Percentiles rank a stretch among this genome's conserved stretches.
Evolutionary conservation across 108 stramenopile species (phyloP).

Genomic region (Fragilaria crotonensis): DNA sequence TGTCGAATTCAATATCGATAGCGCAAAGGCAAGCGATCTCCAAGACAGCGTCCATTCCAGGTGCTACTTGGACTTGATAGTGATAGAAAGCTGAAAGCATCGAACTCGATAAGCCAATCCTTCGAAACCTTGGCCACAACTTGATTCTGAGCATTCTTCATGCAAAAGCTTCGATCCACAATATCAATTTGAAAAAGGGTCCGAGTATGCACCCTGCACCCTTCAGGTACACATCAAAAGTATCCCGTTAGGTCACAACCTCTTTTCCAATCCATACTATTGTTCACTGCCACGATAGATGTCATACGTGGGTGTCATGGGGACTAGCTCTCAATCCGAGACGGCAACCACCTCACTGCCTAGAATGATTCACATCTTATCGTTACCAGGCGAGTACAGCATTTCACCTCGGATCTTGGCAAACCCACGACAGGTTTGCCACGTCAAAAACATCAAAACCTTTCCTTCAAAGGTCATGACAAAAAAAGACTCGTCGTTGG

Average conservation of each 20-base stretch:
- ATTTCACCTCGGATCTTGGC: conserved; percentile 63
- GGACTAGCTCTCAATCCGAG: conserved; percentile 58
- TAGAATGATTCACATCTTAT: conserved; percentile 47
- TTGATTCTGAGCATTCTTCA: conserved; percentile 48
- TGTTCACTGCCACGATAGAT: conserved; percentile 47
- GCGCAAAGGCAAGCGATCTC: conserved; percentile 73
- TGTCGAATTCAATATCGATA: conserved; percentile 81
- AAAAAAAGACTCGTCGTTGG: conserved; percentile 5
- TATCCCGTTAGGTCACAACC: conserved; percentile 48
- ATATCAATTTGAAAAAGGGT: conserved; percentile 63
- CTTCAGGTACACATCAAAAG: conserved; percentile 69
- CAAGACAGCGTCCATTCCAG: conserved; percentile 68
- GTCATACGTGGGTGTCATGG: conserved; percentile 64
- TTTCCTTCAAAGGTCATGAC: conserved; percentile 60
- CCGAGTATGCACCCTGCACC: conserved; percentile 40
- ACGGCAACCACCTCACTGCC: conserved; percentile 16
- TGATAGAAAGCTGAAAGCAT: conserved; percentile 74
- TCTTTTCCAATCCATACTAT: conserved; percentile 77
- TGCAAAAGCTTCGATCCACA: conserved; percentile 57
- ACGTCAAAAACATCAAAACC: conserved; percentile 62
- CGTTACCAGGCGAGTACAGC: conserved; percentile 70
- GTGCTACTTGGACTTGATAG: conserved; percentile 64
- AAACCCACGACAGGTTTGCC: conserved; percentile 20
- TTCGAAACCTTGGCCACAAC: conserved; percentile 57
- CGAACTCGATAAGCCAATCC: conserved; percentile 58